Base-by-base conservation (phyloP, 23 red algal genomes). In the Gracilaria domingensis region DNA sequence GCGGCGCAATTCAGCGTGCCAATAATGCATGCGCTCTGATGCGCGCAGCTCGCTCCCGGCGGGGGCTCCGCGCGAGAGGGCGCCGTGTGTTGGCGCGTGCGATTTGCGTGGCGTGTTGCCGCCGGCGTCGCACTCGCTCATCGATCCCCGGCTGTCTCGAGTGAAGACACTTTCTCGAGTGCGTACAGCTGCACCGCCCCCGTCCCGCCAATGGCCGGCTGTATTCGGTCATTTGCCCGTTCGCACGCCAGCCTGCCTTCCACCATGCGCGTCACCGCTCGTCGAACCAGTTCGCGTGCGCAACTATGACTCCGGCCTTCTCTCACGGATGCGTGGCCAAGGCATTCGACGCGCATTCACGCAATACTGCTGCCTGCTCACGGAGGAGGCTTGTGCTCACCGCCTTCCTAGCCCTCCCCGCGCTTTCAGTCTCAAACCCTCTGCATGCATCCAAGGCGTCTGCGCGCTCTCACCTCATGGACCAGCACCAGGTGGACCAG, bases 171-270 rank as follows among this genome's bases (percentile, higher is more conserved):
- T 4, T 40, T 77, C 72, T 77, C 72, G 72, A 77, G 72, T 77
- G 38, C 72, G 72, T 49, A 25, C 42, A 25, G 38, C 45, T 51
- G 72, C 72, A 25, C 26, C 33, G 9, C 64, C 4, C 38, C 18
- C 64, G 64, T 69, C 64, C 64, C 64, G 64, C 64, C 64, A 69
- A 69, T 69, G 18, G 64, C 32, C n/a, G n/a, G n/a, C n/a, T n/a
- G n/a, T n/a, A n/a, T n/a, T n/a, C n/a, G n/a, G n/a, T n/a, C n/a
- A n/a, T n/a, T n/a, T n/a, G 9, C 33, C 64, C 28, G 64, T n/a
- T n/a, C n/a, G n/a, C n/a, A n/a, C n/a, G n/a, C 60, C 60, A 65
- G 12, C 24, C 28, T 20, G 59, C 59, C 59, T 30, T 64, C 59
- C 59, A 69, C 64, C 28, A 69, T 12, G 11, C 30, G 42, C 42